Evolutionary conservation across 495 filamentous ascomycete genomes (phyloP).

Genomic region (Trypethelium eluteriae): DNA sequence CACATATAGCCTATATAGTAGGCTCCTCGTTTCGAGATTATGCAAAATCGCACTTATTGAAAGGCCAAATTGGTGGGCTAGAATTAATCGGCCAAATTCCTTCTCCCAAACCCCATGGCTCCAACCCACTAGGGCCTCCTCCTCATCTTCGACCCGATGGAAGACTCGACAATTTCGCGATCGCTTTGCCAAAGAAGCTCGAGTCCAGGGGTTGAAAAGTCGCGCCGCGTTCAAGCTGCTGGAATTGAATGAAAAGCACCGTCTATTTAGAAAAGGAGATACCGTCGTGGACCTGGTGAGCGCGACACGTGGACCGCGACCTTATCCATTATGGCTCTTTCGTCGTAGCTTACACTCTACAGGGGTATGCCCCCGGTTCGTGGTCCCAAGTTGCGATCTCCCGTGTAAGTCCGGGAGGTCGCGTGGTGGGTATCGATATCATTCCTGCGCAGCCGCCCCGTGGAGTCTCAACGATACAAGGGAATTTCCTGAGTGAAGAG

Average conservation of each 20-base stretch:
- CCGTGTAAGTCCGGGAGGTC: slow-evolving; percentile 63
- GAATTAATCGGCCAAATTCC: background rate
- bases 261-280: slow-evolving; percentile 66
- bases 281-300: slow-evolving; percentile 73
- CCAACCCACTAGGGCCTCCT: slow-evolving; percentile 19
- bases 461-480: slow-evolving; percentile 87
- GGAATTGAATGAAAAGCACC: slow-evolving; percentile 76
- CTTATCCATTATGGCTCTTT: too few relatives aligned
- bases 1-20: background rate
- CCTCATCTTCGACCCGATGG: slow-evolving; percentile 74
- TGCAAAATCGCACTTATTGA: background rate
- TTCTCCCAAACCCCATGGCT: background rate
- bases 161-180: slow-evolving; percentile 67
- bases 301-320: slow-evolving; percentile 32
- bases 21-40: background rate
- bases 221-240: slow-evolving; percentile 89
- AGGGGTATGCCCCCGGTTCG: slow-evolving; percentile 81
- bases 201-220: slow-evolving; percentile 69
- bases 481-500: slow-evolving; percentile 67
- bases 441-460: slow-evolving; percentile 83
- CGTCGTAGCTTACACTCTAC: background rate
- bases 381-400: slow-evolving; percentile 95
- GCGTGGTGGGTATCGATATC: slow-evolving; percentile 83
- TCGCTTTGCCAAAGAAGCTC: slow-evolving; percentile 59
- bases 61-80: background rate